phyloP scores from a whole-genome alignment of 768 basidiomycete genomes.

The Trametes cingulata region DNA sequence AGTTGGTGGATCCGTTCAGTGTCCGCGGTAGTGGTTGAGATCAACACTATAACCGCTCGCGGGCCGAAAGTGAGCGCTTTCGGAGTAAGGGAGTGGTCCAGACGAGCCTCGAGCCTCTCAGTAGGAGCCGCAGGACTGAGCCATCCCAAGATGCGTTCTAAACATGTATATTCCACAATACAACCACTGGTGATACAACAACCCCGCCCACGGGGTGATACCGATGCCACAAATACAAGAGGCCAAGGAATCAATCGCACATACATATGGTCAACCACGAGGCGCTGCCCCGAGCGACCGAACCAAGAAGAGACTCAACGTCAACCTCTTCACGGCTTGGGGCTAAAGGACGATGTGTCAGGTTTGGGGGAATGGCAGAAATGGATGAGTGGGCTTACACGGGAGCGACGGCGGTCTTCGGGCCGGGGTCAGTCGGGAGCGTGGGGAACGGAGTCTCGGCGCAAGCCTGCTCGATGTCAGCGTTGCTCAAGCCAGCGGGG shows the following conservation, averaged over 20 bases:
- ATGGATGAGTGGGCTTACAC: constrained; percentile 27
- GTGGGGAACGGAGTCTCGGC: constrained; percentile 23
- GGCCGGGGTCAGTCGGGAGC: constrained; percentile 30
- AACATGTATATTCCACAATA: background rate
- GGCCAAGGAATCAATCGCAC: background rate
- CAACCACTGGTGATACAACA: constrained; percentile 4
- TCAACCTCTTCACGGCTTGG: constrained; percentile 5
- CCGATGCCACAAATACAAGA: background rate
- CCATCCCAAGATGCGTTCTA: background rate
- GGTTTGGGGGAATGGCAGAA: background rate
- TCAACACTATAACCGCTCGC: too few species aligned
- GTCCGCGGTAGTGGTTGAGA: too few species aligned
- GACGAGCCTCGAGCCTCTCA: too few species aligned
- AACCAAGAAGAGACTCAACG: background rate
- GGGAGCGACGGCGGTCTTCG: constrained; percentile 32
- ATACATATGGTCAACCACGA: background rate
- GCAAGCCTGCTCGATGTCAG: constrained; percentile 26
- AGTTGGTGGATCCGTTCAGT: too few species aligned
- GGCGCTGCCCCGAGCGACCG: constrained; percentile 4
- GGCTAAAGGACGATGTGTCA: background rate
- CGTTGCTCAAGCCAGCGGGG: constrained; percentile 24
- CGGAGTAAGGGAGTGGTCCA: too few species aligned
- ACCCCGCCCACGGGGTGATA: background rate
- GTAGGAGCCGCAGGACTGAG: too few species aligned
- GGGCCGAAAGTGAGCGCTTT: too few species aligned